phyloP scores from a whole-genome alignment of 23 red algal genomes.

The Cyanidium caldarium region DNA sequence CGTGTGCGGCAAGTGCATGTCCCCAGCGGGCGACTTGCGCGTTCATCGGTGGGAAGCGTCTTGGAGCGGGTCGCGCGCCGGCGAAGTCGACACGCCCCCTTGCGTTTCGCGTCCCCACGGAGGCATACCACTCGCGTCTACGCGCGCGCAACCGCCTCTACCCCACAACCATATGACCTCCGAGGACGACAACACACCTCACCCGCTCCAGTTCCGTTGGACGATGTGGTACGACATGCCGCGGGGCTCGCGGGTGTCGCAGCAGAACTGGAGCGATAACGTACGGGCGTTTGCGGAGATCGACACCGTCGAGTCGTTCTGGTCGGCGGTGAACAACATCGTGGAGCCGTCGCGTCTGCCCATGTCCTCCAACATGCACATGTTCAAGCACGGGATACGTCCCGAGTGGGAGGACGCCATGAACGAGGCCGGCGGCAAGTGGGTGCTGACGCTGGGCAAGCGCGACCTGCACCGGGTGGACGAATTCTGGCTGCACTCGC shows the following conservation, averaged over 20 bases:
- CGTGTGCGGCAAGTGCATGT: no score
- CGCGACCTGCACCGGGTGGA: conserved; percentile 23
- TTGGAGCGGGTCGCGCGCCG: no score
- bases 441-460: conserved; percentile 27
- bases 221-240: conserved; percentile 68
- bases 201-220: conserved; percentile 86
- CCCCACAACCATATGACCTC: no score
- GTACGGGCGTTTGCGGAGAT: conserved; percentile 41
- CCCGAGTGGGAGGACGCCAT: conserved; percentile 85
- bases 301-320: conserved; percentile 84
- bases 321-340: conserved; percentile 80
- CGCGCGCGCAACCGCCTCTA: no score
- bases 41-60: no score
- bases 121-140: no score
- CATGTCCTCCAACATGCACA: conserved; percentile 36
- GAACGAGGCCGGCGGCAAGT: conserved; percentile 65
- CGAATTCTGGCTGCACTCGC: conserved; percentile 67
- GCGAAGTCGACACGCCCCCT: no score
- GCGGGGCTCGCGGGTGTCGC: conserved; percentile 3
- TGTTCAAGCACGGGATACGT: conserved; percentile 80
- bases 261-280: conserved; percentile 21
- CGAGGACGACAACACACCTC: neutral
- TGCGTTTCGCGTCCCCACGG: no score
- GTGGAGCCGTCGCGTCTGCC: conserved; percentile 60
- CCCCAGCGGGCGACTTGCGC: no score